Evolutionary conservation across 1,284 basidiomycete species (phyloP).

Genomic region (Nidula niveotomentosa): DNA sequence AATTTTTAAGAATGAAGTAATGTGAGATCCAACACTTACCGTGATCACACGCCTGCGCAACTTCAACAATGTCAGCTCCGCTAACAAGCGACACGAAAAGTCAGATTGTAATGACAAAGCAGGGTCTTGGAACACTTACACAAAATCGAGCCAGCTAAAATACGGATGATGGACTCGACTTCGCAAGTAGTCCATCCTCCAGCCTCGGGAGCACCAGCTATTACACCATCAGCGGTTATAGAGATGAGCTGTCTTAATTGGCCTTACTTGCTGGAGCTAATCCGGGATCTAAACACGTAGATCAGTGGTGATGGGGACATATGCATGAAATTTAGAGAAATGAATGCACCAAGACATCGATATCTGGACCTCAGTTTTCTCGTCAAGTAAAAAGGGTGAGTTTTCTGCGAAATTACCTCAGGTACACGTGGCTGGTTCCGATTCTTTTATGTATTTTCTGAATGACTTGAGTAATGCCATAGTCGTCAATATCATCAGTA

Average conservation of each 20-base stretch:
- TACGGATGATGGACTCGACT: slow-evolving; percentile 75
- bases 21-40: slow-evolving; percentile 25
- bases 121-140: slow-evolving; percentile 43
- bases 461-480: slow-evolving; percentile 63
- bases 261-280: slow-evolving; percentile 75
- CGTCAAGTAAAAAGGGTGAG: not conserved
- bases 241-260: not conserved
- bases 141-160: slow-evolving; percentile 76
- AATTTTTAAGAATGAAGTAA: not conserved
- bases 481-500: slow-evolving; percentile 75
- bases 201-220: slow-evolving; percentile 80
- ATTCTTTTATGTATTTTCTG: slow-evolving; percentile 61
- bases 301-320: no score
- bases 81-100: slow-evolving; percentile 26
- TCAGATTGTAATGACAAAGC: not conserved
- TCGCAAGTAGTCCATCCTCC: slow-evolving; percentile 85
- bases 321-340: not conserved
- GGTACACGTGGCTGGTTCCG: slow-evolving; percentile 70
- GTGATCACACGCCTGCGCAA: slow-evolving; percentile 80
- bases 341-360: slow-evolving; percentile 67
- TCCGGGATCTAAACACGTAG: slow-evolving; percentile 59
- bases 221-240: not conserved
- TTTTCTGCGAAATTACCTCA: slow-evolving; percentile 47
- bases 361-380: slow-evolving; percentile 53
- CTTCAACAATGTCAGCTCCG: slow-evolving; percentile 78